Base-by-base conservation (phyloP, 306 rosid species). In the Acacia melanoxylon region DNA sequence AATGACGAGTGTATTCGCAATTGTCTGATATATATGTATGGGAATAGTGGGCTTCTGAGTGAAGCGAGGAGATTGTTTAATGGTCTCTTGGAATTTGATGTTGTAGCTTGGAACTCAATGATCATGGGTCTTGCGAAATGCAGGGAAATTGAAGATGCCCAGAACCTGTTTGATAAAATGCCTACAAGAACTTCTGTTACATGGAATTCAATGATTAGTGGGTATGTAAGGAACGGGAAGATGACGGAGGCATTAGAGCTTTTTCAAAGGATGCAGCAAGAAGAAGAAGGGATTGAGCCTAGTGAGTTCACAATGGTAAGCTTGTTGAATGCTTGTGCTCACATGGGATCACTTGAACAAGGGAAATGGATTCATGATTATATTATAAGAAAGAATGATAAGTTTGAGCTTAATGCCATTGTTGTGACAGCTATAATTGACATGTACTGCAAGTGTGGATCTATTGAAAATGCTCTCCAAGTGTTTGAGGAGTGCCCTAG, bases 251-350 rank as follows among this genome's bases (percentile, higher is more conserved):
- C 97, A 6, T 48, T 92, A 25, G 81, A 86, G 61, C 86, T 93
- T 59, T 95, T 93, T 77, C 81, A 82, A 49, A 71, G 84, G 81
- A 92, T 95, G 97, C 94, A 89, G 61, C 83, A 80, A 59, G 80
- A 81, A 59, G 80, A 81, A 59, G 80, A 83, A 76, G 68, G 83
- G 72, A 72, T 93, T 76, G 79, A 82, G 83, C 89, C 93, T 20
- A 87, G 93, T 79, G 96, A 92, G 73, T 92, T 88, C 69, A 95
- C 96, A 72, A 95, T 91, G 98, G 98, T 93, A 75, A 95, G 98
- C 59, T 86, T 95, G 87, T 86, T 95, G 63, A 93, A 90, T 81
- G 92, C 94, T 62, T 95, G 94, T 68, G 95, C 97, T 75, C 87
- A 89, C 22, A 82, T 95, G n/a, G 99, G 98, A 69, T 90, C 97